Percentiles rank a stretch among this genome's conserved stretches.
Evolutionary conservation across 2,329 filamentous ascomycete genomes (phyloP).

Genomic region (Aspergillus hortae): DNA sequence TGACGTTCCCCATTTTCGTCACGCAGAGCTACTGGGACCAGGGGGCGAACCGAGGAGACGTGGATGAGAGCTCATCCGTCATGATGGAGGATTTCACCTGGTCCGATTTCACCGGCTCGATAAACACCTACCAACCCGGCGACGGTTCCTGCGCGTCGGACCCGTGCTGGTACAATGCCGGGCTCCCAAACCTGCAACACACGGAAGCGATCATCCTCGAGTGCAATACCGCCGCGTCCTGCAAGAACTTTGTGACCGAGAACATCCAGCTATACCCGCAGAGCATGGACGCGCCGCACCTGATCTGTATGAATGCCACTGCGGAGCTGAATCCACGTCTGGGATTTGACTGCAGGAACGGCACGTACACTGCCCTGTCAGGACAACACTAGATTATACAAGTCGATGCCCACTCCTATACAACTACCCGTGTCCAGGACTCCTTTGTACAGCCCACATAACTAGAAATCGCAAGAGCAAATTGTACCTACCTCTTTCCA

Average conservation of each 20-base stretch:
- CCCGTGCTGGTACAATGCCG: constrained; percentile 45
- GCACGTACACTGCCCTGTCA: constrained; percentile 23
- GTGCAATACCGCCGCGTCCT: constrained; percentile 40
- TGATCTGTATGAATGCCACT: constrained; percentile 36
- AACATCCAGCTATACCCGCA: constrained; percentile 35
- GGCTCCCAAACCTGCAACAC: constrained; percentile 36
- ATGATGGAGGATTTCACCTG: constrained; percentile 43
- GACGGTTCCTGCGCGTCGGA: constrained; percentile 43
- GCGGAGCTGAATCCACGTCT: constrained; percentile 31
- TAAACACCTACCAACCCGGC: constrained; percentile 42
- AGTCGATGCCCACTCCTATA: background rate
- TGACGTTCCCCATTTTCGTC: constrained; percentile 47
- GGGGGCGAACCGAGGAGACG: constrained; percentile 25
- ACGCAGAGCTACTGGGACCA: constrained; percentile 46
- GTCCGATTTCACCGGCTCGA: constrained; percentile 40
- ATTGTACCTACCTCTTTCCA: too few relatives aligned
- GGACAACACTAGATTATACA: background rate
- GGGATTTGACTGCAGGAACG: constrained; percentile 35
- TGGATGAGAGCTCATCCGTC: constrained; percentile 38
- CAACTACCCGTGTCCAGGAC: background rate
- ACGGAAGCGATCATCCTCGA: constrained; percentile 43
- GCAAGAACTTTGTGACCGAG: constrained; percentile 31
- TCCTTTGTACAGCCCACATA: too few relatives aligned
- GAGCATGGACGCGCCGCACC: constrained; percentile 22
- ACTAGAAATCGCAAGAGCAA: too few relatives aligned